Conservation (phyloP, 2,329 filamentous ascomycete species). For the Sclerotinia subarctica region DNA sequence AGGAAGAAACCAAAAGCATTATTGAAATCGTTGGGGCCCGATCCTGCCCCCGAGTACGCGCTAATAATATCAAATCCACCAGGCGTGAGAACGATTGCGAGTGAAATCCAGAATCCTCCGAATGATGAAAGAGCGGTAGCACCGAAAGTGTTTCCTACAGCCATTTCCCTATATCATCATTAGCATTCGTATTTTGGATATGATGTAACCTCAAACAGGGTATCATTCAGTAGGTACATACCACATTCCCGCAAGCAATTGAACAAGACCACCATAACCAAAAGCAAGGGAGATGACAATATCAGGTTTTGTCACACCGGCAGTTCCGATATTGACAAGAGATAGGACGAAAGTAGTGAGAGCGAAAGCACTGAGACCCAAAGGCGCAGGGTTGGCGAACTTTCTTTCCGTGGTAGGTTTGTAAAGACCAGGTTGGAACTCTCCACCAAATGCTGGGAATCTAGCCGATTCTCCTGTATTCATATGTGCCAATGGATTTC, state of each 20-base stretch:
- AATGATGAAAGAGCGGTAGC: slow-evolving; percentile 60
- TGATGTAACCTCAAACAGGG: no score
- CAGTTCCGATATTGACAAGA: slow-evolving; percentile 53
- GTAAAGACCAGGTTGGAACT: slow-evolving; percentile 59
- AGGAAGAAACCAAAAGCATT: slow-evolving; percentile 56
- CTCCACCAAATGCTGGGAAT: slow-evolving; percentile 55
- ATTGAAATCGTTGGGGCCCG: slow-evolving; percentile 39
- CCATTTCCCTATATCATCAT: slow-evolving; percentile 52
- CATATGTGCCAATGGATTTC: slow-evolving; percentile 48
- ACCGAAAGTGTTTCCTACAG: slow-evolving; percentile 61
- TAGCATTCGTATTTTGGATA: not conserved
- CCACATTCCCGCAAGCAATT: slow-evolving; percentile 66
- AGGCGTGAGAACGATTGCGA: slow-evolving; percentile 56
- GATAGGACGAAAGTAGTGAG: slow-evolving; percentile 61
- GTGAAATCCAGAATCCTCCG: slow-evolving; percentile 60
- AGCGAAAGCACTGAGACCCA: slow-evolving; percentile 59
- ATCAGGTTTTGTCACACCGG: slow-evolving; percentile 47
- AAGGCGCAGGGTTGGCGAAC: slow-evolving; percentile 58
- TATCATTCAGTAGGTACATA: not conserved
- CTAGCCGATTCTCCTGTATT: slow-evolving; percentile 44
- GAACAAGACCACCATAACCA: slow-evolving; percentile 65
- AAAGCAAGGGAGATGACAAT: slow-evolving; percentile 55
- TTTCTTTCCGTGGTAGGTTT: slow-evolving; percentile 50
- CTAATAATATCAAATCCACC: slow-evolving; percentile 52
- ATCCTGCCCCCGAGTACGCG: slow-evolving; percentile 37